Percentiles rank a stretch among this genome's conserved stretches.
Evolutionary conservation across 208 protist genomes (phyloP).

Genomic region (Lotmaria passim): DNA sequence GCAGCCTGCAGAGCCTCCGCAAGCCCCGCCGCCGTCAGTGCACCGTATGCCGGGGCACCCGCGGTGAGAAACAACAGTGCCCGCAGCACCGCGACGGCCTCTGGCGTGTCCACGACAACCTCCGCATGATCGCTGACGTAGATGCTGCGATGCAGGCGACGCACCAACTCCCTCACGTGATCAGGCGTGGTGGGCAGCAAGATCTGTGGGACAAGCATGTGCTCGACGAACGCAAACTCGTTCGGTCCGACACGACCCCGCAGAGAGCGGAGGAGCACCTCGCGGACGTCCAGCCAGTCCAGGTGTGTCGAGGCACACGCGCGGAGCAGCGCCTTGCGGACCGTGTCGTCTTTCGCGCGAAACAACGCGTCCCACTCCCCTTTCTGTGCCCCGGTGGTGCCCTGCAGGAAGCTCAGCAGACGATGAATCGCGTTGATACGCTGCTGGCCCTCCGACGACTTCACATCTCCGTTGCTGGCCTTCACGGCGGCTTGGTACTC

Average conservation of each 20-base stretch:
- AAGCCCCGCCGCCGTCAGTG: constrained; percentile 22
- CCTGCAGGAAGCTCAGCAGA: constrained; percentile 65
- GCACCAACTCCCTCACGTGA: constrained; percentile 55
- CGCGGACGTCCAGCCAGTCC: constrained; percentile 45
- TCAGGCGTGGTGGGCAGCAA: constrained; percentile 39
- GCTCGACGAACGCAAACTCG: constrained; percentile 53
- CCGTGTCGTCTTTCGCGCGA: constrained; percentile 66
- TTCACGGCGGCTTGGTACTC: constrained; percentile 39
- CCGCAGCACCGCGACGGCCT: constrained; percentile 46
- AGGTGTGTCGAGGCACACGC: constrained; percentile 37
- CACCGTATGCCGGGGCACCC: constrained; percentile 39
- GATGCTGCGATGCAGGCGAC: constrained; percentile 32
- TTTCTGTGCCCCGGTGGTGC: constrained; percentile 53
- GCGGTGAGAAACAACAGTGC: constrained; percentile 49
- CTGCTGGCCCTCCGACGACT: constrained; percentile 53
- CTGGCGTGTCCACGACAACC: constrained; percentile 25
- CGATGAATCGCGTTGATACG: constrained; percentile 71
- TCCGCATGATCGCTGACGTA: constrained; percentile 23
- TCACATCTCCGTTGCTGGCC: constrained; percentile 40
- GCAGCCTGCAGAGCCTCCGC: constrained; percentile 37
- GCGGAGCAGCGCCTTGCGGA: constrained; percentile 57
- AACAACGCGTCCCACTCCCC: constrained; percentile 78
- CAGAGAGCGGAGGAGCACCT: constrained; percentile 39
- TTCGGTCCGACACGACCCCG: constrained; percentile 53
- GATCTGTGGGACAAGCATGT: constrained; percentile 49